Conservation (phyloP, 164 flowering plant genomes). For the Annona squamosa region DNA sequence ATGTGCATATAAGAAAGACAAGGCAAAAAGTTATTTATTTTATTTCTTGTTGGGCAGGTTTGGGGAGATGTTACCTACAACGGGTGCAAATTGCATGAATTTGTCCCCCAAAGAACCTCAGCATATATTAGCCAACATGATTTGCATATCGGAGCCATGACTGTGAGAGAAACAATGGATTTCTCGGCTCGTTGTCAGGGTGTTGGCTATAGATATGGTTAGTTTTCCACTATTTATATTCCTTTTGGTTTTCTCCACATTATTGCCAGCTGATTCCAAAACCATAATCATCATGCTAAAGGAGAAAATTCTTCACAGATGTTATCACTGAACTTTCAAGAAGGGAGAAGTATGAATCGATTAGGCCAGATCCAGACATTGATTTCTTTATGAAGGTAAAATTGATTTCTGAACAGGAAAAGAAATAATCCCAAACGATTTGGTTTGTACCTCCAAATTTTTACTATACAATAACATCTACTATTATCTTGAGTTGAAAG, state of each 20-base stretch:
- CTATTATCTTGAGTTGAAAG: neutral
- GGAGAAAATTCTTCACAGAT: constrained; percentile 11
- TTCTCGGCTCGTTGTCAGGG: constrained; percentile 38
- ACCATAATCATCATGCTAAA: neutral
- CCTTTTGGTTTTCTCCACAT: neutral
- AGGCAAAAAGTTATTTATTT: neutral
- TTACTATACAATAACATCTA: neutral
- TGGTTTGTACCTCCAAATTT: neutral
- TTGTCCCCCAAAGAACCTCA: constrained; percentile 28
- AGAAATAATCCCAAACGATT: neutral
- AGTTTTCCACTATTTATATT: neutral
- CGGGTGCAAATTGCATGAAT: constrained; percentile 29
- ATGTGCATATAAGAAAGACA: neutral
- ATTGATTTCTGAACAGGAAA: neutral
- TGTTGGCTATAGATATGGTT: constrained; percentile 30
- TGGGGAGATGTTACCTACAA: constrained; percentile 28
- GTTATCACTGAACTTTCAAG: constrained; percentile 26
- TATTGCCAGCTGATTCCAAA: neutral
- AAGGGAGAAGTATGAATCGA: constrained; percentile 23
- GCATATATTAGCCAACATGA: constrained; percentile 34
- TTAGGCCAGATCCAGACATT: constrained; percentile 26
- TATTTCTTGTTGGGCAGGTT: constrained; percentile 16
- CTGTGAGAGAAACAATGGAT: constrained; percentile 33
- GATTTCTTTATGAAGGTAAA: constrained; percentile 35
- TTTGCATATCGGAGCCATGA: constrained; percentile 29